These are phyloP conservation scores for Ascobolus immersus DNA, from an alignment of 495 filamentous ascomycete species.

Conservation along the genomic window DNA sequence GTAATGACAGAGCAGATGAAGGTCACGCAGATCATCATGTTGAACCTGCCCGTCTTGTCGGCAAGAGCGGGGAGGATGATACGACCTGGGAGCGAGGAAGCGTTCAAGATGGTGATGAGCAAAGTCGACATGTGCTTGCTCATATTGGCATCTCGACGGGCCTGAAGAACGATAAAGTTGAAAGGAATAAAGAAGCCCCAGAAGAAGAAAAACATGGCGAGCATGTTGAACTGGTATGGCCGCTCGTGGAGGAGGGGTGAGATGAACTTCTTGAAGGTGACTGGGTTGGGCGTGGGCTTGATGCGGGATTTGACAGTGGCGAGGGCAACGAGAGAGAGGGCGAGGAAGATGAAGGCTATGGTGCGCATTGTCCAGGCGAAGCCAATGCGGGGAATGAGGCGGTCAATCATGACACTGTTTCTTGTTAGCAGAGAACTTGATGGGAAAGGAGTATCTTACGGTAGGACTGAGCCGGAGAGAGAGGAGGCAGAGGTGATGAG, in stretches of 20 bases:
- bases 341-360: constrained; percentile 42
- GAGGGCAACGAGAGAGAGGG: constrained; percentile 33
- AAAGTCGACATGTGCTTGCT: constrained; percentile 29
- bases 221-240: constrained; percentile 25
- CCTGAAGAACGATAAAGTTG: too few relatives aligned
- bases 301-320: constrained; percentile 39
- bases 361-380: constrained; percentile 53
- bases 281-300: constrained; percentile 27
- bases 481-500: constrained; percentile 40
- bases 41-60: constrained; percentile 49
- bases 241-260: constrained; percentile 31
- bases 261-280: constrained; percentile 29
- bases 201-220: constrained; percentile 36
- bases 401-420: constrained; percentile 49
- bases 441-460: too few relatives aligned
- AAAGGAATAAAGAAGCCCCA: constrained; percentile 55
- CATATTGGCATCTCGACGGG: too few relatives aligned
- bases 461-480: constrained; percentile 40
- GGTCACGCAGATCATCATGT: constrained; percentile 38
- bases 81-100: constrained; percentile 38
- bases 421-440: too few relatives aligned
- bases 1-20: constrained; percentile 34
- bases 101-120: constrained; percentile 46
- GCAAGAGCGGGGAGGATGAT: constrained; percentile 48
- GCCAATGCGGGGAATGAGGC: constrained; percentile 35